phyloP scores from a whole-genome alignment of 2,329 filamentous ascomycete species.

The Neopestalotiopsis clavispora region DNA sequence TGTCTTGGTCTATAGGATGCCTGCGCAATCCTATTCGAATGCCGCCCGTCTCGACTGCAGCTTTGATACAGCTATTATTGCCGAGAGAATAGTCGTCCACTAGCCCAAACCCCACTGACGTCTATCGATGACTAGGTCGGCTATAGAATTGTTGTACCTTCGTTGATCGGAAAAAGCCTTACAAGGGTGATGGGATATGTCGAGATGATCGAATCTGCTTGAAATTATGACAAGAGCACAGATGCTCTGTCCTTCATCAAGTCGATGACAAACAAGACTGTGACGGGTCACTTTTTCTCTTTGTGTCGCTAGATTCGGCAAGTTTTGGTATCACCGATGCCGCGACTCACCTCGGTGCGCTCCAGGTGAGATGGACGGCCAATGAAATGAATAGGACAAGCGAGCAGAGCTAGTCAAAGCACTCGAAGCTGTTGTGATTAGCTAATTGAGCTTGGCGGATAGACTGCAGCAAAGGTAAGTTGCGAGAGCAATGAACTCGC shows the following conservation, averaged over 20 bases:
- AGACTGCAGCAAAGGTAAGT: background rate
- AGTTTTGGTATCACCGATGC: background rate
- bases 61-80: background rate
- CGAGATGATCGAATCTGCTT: background rate
- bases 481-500: background rate
- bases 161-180: too few relatives aligned
- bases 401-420: background rate
- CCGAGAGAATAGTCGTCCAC: background rate
- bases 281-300: background rate
- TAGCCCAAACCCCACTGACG: background rate
- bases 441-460: background rate
- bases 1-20: background rate
- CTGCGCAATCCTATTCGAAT: background rate
- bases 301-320: background rate
- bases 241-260: background rate
- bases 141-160: too few relatives aligned
- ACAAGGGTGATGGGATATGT: too few relatives aligned
- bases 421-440: background rate
- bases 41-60: background rate
- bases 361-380: background rate
- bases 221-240: background rate
- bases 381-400: background rate
- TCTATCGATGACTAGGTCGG: too few relatives aligned
- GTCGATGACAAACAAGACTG: background rate
- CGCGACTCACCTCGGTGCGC: background rate